Conservation (phyloP, 148 eudicot species). For the Spergularia bocconei region DNA sequence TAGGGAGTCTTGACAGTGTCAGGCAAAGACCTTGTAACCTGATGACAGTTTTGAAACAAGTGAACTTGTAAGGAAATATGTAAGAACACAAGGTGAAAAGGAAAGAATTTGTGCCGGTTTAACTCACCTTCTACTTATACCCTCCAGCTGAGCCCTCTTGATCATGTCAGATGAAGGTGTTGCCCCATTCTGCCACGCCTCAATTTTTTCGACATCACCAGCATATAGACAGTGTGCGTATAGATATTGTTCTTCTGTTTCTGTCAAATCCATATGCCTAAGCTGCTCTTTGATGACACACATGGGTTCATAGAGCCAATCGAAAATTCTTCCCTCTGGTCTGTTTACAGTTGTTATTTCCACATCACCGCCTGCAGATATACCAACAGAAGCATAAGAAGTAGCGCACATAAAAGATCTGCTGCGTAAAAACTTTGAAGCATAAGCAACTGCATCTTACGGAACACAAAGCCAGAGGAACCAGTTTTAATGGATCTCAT, state of each 20-base stretch:
- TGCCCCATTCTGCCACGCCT: conserved; percentile 25
- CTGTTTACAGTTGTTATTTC: conserved; percentile 30
- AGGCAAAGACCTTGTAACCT: conserved; percentile 32
- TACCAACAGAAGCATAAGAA: neutral
- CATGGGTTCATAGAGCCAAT: conserved; percentile 32
- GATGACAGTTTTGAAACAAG: neutral
- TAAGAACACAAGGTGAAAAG: neutral
- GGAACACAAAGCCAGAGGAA: conserved; percentile 28
- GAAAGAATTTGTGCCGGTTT: neutral
- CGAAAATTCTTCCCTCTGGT: conserved; percentile 29
- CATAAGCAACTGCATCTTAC: conserved; percentile 14
- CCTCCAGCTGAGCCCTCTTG: conserved; percentile 24
- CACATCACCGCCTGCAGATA: conserved; percentile 20
- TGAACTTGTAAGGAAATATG: neutral
- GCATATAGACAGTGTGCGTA: conserved; percentile 26
- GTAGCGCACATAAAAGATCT: neutral
- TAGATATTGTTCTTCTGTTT: conserved; percentile 26
- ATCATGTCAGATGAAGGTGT: conserved; percentile 26
- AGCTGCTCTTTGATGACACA: conserved; percentile 26
- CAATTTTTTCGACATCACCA: conserved; percentile 18
- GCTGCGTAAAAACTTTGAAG: neutral
- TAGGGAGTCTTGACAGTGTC: conserved; percentile 26
- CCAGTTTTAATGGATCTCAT: conserved; percentile 28
- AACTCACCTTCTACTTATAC: conserved; percentile 29
- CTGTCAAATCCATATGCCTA: conserved; percentile 24